These are phyloP conservation scores for Phytophthora melonis DNA, from an alignment of 352 stramenopile genomes.

Conservation along the genomic window DNA sequence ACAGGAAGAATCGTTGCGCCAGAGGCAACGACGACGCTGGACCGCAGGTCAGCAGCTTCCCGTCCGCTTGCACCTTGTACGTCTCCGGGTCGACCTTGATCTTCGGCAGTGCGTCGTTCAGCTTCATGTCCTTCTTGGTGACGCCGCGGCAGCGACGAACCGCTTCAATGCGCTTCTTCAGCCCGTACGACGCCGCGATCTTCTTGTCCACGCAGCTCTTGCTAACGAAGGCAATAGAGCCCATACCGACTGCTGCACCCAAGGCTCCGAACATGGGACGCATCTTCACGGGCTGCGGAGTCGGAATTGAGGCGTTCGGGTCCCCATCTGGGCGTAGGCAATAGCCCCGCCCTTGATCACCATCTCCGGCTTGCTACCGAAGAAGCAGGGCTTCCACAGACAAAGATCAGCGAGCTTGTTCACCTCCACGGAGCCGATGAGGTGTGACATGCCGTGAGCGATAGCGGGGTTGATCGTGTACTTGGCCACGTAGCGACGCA, in stretches of 20 bases:
- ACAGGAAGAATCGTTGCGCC: slow-evolving; percentile 95
- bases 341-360: slow-evolving; percentile 97
- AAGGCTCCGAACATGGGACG: slow-evolving; percentile 94
- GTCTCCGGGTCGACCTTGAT: slow-evolving; percentile 97
- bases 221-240: slow-evolving; percentile 93
- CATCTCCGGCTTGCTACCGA: slow-evolving; percentile 97
- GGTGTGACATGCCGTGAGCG: slow-evolving; percentile 96
- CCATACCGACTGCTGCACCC: slow-evolving; percentile 61
- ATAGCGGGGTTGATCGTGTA: slow-evolving; percentile 99
- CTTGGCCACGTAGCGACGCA: slow-evolving; percentile 97
- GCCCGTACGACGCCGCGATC: slow-evolving; percentile 73
- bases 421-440: slow-evolving; percentile 95
- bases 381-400: slow-evolving; percentile 96
- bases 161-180: slow-evolving; percentile 89
- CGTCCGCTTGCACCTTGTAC: slow-evolving; percentile 94
- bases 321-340: slow-evolving; percentile 97
- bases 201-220: slow-evolving; percentile 79
- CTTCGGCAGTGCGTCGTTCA: slow-evolving; percentile 95
- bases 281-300: slow-evolving; percentile 96
- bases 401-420: slow-evolving; percentile 95
- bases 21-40: slow-evolving; percentile 88
- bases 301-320: slow-evolving; percentile 97
- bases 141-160: slow-evolving; percentile 88
- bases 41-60: slow-evolving; percentile 89
- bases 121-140: slow-evolving; percentile 97